Conservation (phyloP, 2,329 filamentous ascomycete genomes). For the Domatiomyces globalis region DNA sequence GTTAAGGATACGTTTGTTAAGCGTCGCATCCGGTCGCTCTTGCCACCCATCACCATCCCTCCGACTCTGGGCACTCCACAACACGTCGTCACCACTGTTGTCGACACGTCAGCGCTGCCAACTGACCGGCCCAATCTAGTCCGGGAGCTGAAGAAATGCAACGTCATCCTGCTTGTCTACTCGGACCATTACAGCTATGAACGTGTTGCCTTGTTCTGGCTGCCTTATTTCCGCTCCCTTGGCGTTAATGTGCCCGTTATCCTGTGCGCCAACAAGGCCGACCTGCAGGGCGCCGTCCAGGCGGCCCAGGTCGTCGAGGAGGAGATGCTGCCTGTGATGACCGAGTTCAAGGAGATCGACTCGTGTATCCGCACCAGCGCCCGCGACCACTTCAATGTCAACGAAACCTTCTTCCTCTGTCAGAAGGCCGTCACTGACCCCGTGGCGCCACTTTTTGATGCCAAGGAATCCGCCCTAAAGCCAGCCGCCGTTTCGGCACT, state of each 20-base stretch:
- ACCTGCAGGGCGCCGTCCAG: constrained; percentile 58
- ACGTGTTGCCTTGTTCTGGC: constrained; percentile 90
- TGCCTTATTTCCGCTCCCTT: constrained; percentile 92
- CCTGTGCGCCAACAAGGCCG: constrained; percentile 94
- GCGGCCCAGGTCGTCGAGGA: constrained; percentile 82
- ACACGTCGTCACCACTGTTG: constrained; percentile 92
- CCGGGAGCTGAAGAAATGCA: constrained; percentile 91
- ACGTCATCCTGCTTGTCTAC: constrained; percentile 92
- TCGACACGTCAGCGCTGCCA: constrained; percentile 90
- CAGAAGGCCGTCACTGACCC: constrained; percentile 97
- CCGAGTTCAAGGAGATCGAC: constrained; percentile 96
- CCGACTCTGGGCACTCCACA: constrained; percentile 86
- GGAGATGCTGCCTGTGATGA: constrained; percentile 97
- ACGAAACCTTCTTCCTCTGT: constrained; percentile 93
- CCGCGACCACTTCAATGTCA: constrained; percentile 81
- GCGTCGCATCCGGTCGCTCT: constrained; percentile 84
- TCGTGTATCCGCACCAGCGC: constrained; percentile 93
- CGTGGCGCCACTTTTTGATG: constrained; percentile 90
- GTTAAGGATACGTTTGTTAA: constrained; percentile 96
- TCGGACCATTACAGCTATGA: constrained; percentile 99
- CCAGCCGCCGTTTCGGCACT: constrained; percentile 76
- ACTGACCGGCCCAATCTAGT: constrained; percentile 82
- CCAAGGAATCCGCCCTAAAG: constrained; percentile 80
- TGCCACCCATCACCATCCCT: constrained; percentile 89
- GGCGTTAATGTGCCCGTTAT: constrained; percentile 98